Conservation (phyloP, 495 filamentous ascomycete genomes). For the Podospora tetraspora region DNA sequence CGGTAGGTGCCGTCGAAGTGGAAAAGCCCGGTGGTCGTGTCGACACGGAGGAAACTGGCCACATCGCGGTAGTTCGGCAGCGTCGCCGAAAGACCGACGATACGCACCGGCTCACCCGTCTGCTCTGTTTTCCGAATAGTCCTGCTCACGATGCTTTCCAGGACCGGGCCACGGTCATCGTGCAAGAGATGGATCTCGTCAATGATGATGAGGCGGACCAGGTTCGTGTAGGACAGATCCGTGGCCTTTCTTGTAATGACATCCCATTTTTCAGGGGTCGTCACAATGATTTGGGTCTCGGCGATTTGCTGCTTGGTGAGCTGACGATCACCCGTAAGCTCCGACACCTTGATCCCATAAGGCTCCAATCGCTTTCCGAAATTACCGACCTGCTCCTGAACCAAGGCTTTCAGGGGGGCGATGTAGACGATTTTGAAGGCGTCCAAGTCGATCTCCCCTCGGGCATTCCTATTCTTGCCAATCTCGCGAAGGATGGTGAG, state of each 20-base stretch:
- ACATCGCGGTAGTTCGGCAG: constrained; percentile 97
- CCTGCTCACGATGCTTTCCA: constrained; percentile 94
- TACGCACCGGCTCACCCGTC: constrained; percentile 82
- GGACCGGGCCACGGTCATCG: constrained; percentile 92
- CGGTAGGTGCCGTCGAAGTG: constrained; percentile 94
- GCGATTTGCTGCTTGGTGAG: constrained; percentile 98
- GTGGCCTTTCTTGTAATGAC: constrained; percentile 98
- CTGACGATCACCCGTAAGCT: constrained; percentile 94
- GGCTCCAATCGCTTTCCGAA: constrained; percentile 87
- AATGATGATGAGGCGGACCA: constrained; percentile 91
- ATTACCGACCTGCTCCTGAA: constrained; percentile 95
- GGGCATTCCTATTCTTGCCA: constrained; percentile 85
- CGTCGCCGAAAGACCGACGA: constrained; percentile 91
- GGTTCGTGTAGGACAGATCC: constrained; percentile 92
- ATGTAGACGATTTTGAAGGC: constrained; percentile 98
- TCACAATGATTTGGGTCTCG: constrained; percentile 97
- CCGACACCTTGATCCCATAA: constrained; percentile 86
- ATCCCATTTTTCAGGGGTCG: constrained; percentile 98
- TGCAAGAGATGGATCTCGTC: constrained; percentile 98
- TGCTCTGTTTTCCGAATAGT: constrained; percentile 91
- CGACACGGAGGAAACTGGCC: constrained; percentile 89
- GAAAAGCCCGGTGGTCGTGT: constrained; percentile 79
- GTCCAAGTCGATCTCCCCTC: constrained; percentile 86
- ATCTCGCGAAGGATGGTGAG: constrained; percentile 93
- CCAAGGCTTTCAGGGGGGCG: constrained; percentile 87